Evolutionary conservation across 2,329 filamentous ascomycete species (phyloP).

Genomic region (Fusarium sp.): DNA sequence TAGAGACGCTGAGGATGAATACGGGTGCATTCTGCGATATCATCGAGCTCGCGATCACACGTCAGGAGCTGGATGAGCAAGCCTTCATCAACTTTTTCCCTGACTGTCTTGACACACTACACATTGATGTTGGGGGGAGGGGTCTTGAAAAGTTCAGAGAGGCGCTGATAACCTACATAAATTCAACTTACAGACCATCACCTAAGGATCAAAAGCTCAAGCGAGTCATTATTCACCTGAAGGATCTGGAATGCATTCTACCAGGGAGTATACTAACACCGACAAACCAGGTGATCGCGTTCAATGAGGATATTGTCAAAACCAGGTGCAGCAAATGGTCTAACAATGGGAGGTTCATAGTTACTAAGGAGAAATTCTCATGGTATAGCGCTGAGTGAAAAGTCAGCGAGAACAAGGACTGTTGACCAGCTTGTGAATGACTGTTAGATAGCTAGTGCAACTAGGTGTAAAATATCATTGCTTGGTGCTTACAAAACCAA

Average conservation of each 20-base stretch:
- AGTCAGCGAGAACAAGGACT: too few species aligned
- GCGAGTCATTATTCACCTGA: not conserved
- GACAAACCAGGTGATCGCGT: not conserved
- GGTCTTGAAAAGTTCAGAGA: not conserved
- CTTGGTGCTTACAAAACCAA: too few species aligned
- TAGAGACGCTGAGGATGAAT: conserved; percentile 4
- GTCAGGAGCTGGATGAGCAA: not conserved
- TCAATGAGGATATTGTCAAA: not conserved
- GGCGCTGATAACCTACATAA: conserved; percentile 7
- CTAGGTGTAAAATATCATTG: too few species aligned
- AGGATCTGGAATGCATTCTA: not conserved
- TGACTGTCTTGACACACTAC: not conserved
- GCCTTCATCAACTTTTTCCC: not conserved
- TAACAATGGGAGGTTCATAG: too few species aligned
- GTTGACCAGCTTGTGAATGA: too few species aligned
- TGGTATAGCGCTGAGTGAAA: too few species aligned
- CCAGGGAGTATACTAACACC: not conserved
- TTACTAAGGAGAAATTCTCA: too few species aligned
- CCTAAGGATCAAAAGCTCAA: not conserved
- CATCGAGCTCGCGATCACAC: not conserved
- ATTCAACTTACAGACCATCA: not conserved
- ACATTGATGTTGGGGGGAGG: not conserved
- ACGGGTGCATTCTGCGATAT: not conserved
- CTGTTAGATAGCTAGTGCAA: too few species aligned
- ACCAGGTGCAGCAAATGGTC: too few species aligned